Evolutionary conservation across 2,329 filamentous ascomycete species (phyloP).

Genomic region (Hyphodiscus sp.): DNA sequence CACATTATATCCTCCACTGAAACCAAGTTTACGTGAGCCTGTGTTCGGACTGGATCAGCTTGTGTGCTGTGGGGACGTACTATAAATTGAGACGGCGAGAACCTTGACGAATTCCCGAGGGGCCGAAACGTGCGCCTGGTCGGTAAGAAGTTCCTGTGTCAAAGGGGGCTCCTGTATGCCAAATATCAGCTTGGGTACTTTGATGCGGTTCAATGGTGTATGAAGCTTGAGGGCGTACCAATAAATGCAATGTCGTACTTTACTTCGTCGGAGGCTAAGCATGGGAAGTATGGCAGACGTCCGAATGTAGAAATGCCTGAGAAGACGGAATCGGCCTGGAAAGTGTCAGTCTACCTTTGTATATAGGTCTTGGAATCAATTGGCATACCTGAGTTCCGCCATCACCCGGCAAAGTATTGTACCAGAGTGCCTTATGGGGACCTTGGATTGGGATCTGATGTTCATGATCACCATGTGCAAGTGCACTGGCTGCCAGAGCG

Average conservation of each 20-base stretch:
- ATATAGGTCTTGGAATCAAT: not conserved
- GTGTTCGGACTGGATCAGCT: conserved; percentile 23
- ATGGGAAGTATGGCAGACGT: conserved; percentile 70
- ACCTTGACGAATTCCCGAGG: conserved; percentile 79
- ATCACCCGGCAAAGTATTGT: conserved; percentile 75
- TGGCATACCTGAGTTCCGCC: conserved; percentile 67
- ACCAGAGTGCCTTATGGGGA: conserved; percentile 72
- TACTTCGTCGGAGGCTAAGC: conserved; percentile 61
- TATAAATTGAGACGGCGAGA: conserved; percentile 81
- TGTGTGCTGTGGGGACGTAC: conserved; percentile 44
- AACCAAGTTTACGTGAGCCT: conserved; percentile 34
- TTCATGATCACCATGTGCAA: conserved; percentile 93
- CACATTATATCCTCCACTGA: conserved; percentile 81
- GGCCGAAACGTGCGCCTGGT: conserved; percentile 77
- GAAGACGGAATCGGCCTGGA: conserved; percentile 77
- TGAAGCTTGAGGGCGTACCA: conserved; percentile 39
- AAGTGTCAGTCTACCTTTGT: conserved; percentile 8
- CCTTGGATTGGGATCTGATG: conserved; percentile 38
- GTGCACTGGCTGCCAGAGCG: conserved; percentile 49
- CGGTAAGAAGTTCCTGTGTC: conserved; percentile 83
- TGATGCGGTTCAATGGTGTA: conserved; percentile 6
- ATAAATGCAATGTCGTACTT: conserved; percentile 84
- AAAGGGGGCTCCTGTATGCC: conserved; percentile 62
- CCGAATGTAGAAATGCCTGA: conserved; percentile 85
- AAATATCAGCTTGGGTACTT: conserved; percentile 10